A percentile compares a stretch with the other conserved stretches of the same genome.
Conservation (phyloP, 2,329 filamentous ascomycete genomes). For the Penicillium sp. region DNA sequence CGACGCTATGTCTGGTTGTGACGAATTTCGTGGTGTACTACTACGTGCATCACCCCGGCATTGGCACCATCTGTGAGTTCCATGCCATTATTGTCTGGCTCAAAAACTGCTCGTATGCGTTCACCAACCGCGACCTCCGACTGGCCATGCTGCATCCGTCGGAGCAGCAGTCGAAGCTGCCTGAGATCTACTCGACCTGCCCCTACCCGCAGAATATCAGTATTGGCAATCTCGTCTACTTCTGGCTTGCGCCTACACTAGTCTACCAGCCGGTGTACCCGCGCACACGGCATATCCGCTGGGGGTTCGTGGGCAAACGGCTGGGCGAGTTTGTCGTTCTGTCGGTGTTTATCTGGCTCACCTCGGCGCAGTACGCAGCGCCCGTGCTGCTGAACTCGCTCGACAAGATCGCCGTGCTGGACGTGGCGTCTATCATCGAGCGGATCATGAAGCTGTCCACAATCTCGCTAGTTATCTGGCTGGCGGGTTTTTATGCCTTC, state of each 20-base stretch:
- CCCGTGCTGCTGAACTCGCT: conserved; percentile 87
- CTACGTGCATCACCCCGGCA: conserved; percentile 85
- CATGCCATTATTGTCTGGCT: conserved; percentile 95
- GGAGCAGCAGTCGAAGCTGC: conserved; percentile 58
- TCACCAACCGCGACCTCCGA: conserved; percentile 92
- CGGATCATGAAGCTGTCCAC: conserved; percentile 91
- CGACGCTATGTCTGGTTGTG: conserved; percentile 72
- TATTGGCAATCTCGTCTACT: conserved; percentile 81
- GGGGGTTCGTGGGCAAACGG: conserved; percentile 82
- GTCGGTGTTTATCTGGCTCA: conserved; percentile 89
- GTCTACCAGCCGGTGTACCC: conserved; percentile 98
- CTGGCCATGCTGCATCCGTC: conserved; percentile 84
- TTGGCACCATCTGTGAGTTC: conserved; percentile 84
- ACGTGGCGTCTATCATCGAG: conserved; percentile 78
- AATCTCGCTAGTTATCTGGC: conserved; percentile 93
- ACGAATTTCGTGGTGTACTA: conserved; percentile 86
- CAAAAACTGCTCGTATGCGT: conserved; percentile 91
- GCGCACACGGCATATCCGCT: conserved; percentile 73
- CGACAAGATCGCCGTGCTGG: conserved; percentile 76
- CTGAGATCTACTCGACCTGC: conserved; percentile 75
- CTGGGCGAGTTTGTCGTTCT: conserved; percentile 72
- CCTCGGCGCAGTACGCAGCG: conserved; percentile 88
- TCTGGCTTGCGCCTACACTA: conserved; percentile 96
- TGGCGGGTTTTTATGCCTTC: conserved; percentile 92
- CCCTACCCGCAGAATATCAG: conserved; percentile 92